Base-by-base conservation (phyloP, 1,139 yeast genomes). In the Blastobotrys aristatus region DNA sequence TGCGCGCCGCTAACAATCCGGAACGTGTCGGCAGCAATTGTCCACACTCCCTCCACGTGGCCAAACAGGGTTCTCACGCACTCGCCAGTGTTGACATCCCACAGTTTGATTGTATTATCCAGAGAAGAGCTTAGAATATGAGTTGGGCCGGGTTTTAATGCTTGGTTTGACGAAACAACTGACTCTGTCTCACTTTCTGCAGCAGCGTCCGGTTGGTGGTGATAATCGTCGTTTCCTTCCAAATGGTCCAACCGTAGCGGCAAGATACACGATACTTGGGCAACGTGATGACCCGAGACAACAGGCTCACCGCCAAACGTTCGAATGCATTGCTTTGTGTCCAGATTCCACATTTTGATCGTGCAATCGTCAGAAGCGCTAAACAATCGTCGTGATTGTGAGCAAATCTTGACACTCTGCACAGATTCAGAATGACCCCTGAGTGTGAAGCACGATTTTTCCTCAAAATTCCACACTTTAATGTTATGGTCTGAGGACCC, bases 31-130 rank as follows among this genome's bases (percentile, higher is more conserved):
- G 97, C 95, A 16, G 92, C 88, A 51, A 92, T 84, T 36, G 92
- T 87, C 97, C 97, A 90, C 17, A 92, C 96, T 17, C 97, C 97
- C 66, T 92, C 97, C 47, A 90, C 88, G 62, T 92, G 98, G 4
- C 98, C 98, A 68, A 90, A 90, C 64, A 92, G 90, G 0, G 98
- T 90, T 50, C 97, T 75, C 17, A 88, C 79, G 61, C 97, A 90
- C 64, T 80, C 79, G 3, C 97, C 97, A 0, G 94, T 79, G 53
- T 74, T 73, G 31, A 89, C 83, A 58, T 89, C 95, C 97, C 97
- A 92, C 43, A 92, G 68, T 64, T 90, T 89, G 62, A 92, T 88
- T 13, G 97, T 90, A 65, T 89, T 90, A 66, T 92, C 98, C 48
- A 92, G 71, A 0, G 97, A 88, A 7, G 95, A 88, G 0, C 96